Base-by-base conservation (phyloP, 306 rosid species). In the Dalbergia cultrata region DNA sequence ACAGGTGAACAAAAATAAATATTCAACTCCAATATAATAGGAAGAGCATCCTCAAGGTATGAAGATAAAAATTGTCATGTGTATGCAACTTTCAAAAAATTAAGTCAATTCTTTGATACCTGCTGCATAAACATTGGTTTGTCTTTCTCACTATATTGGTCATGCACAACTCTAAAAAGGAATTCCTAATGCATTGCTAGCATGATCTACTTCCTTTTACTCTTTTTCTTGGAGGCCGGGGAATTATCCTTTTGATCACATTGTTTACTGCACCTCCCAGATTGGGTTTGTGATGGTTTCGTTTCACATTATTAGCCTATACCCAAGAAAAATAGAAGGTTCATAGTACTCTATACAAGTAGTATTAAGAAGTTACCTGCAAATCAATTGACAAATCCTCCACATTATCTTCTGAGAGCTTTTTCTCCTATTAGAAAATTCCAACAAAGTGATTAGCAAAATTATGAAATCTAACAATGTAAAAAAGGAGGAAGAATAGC, bases 321-420 rank as follows among this genome's bases (percentile, higher is more conserved):
- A 12, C 39, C 74, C 49, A 74, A 49, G 44, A 18, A 43, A 83
- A 49, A 22, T 6, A 73, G 47, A 52, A 76, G 71, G 31, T 45
- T 37, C 34, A 43, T 31, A 35, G 65, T n/a, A 72, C 7, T 35
- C 41, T 13, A 75, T 39, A 53, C 72, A 70, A 45, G 43, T 57
- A 41, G 52, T 26, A 81, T 81, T 73, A 67, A 72, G 81, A n/a
- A n/a, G n/a, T 70, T 85, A 95, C 99, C 98, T 95, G 98, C 93
- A 95, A 86, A 80, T 92, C 99, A 81, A 81, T 89, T 47, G 99
- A 92, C 77, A 93, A 77, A 86, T 87, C 98, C 85, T 93, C 93
- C 69, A 87, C 93, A 34, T 87, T 95, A 81, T 93, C n/a, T n/a
- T n/a, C n/a, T n/a, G n/a, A n/a, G n/a, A n/a, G n/a, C n/a, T n/a